Evolutionary conservation across 805 yeast genomes (phyloP).

Genomic region (Grigorovia humatica): DNA sequence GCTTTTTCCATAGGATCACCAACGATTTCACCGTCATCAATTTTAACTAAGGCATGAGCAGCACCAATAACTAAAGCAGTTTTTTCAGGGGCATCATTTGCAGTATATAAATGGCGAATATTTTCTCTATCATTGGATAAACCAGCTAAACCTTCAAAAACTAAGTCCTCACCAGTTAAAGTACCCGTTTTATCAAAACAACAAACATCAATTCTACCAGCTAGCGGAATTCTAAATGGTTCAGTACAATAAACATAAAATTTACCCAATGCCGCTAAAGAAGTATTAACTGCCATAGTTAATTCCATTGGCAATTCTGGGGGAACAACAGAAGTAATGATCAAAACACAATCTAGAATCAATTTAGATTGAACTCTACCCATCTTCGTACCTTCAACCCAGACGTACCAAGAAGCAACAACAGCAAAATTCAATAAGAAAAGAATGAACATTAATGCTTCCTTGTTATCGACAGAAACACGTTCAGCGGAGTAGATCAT

Average conservation of each 20-base stretch:
- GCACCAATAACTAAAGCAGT: conserved; percentile 76
- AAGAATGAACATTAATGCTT: conserved; percentile 84
- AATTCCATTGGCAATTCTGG: conserved; percentile 99
- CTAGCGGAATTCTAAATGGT: conserved; percentile 95
- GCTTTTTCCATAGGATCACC: conserved; percentile 99
- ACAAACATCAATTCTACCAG: conserved; percentile 96
- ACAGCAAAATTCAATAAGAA: conserved; percentile 85
- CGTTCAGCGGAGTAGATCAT: conserved; percentile 97
- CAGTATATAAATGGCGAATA: conserved; percentile 41
- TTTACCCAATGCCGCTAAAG: conserved; percentile 79
- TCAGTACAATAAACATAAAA: conserved; percentile 92
- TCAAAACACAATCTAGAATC: conserved; percentile 89
- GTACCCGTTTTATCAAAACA: conserved; percentile 99
- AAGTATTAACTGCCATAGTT: conserved; percentile 94
- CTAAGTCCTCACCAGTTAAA: conserved; percentile 90
- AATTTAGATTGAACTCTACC: conserved; percentile 92
- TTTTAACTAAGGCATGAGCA: conserved; percentile 88
- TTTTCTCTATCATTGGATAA: conserved; percentile 38
- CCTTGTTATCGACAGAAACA: conserved; percentile 90
- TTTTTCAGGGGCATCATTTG: conserved; percentile 55
- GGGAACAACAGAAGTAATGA: conserved; percentile 95
- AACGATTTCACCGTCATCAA: conserved; percentile 94
- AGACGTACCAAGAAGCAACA: conserved; percentile 94
- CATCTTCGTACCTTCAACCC: conserved; percentile 95
- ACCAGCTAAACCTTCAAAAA: conserved; percentile 94